These are phyloP conservation scores for Helichrysum umbraculigerum DNA, from an alignment of 129 eudicot genomes.

Conservation along the genomic window DNA sequence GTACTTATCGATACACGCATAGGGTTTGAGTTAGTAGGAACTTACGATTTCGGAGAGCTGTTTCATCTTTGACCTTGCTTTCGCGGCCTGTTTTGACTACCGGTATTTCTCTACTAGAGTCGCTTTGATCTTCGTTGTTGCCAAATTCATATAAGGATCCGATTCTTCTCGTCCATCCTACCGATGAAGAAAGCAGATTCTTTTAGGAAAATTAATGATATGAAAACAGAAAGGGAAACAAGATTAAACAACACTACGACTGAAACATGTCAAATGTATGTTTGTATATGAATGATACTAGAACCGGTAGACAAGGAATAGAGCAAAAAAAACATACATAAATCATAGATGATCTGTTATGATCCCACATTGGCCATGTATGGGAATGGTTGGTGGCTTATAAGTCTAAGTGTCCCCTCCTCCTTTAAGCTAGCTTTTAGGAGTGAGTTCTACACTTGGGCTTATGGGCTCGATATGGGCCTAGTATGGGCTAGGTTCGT, in stretches of 20 bases:
- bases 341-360: slow-evolving; percentile 50
- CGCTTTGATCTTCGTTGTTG: slow-evolving; percentile 61
- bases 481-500: slow-evolving; percentile 11
- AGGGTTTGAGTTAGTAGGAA: slow-evolving; percentile 14
- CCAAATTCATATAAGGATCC: slow-evolving; percentile 58
- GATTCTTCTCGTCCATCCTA: slow-evolving; percentile 49
- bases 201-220: not conserved
- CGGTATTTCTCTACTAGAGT: slow-evolving; percentile 54
- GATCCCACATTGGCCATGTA: too few relatives aligned
- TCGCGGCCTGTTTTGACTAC: slow-evolving; percentile 43
- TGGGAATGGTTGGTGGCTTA: too few relatives aligned
- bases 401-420: too few relatives aligned
- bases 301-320: not conserved
- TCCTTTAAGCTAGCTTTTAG: too few relatives aligned
- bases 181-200: slow-evolving; percentile 8
- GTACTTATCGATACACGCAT: too few relatives aligned
- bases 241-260: not conserved
- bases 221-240: not conserved
- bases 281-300: not conserved
- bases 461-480: not conserved
- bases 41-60: slow-evolving; percentile 53
- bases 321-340: slow-evolving; percentile 35
- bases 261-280: too few relatives aligned
- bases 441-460: too few relatives aligned
- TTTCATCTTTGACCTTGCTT: slow-evolving; percentile 44